These are phyloP conservation scores for Thraustochytrium striatum DNA, from an alignment of 352 stramenopile species.

Conservation along the genomic window DNA sequence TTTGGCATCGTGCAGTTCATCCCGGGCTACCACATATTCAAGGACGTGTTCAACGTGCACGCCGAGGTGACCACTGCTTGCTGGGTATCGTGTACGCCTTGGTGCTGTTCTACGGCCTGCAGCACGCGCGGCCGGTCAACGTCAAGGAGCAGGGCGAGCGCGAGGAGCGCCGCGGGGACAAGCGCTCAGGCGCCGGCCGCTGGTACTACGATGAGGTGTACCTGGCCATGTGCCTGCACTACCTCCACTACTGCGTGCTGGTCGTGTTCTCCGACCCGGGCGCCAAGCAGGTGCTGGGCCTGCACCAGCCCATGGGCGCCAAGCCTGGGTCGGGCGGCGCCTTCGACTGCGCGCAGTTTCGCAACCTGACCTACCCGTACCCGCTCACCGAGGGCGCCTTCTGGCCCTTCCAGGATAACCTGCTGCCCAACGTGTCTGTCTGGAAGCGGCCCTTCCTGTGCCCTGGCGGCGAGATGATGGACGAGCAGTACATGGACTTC, in stretches of 20 bases:
- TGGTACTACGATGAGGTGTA: slow-evolving; percentile 15
- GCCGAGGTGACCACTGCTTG: neutral
- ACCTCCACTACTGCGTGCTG: slow-evolving; percentile 2
- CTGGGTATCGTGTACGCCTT: neutral
- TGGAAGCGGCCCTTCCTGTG: slow-evolving; percentile 13
- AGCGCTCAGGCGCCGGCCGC: neutral
- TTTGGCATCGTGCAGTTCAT: slow-evolving; percentile 17
- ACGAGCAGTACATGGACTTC: slow-evolving; percentile 17
- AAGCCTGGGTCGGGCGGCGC: neutral
- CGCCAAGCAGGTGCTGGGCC: neutral
- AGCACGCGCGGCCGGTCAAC: neutral
- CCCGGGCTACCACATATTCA: slow-evolving; percentile 11
- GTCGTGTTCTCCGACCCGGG: neutral
- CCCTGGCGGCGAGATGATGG: slow-evolving; percentile 13
- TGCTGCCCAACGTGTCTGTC: neutral
- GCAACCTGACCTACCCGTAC: slow-evolving; percentile 26
- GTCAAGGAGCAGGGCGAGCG: neutral
- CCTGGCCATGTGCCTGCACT: neutral
- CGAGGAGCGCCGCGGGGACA: slow-evolving; percentile 5
- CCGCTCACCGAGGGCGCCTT: neutral
- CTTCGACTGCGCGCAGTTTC: neutral
- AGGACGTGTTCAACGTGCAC: neutral
- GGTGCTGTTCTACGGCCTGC: neutral
- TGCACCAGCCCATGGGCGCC: slow-evolving; percentile 3
- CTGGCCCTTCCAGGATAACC: neutral